Conservation (phyloP, 2,329 filamentous ascomycete genomes). For the Venturia nashicola region DNA sequence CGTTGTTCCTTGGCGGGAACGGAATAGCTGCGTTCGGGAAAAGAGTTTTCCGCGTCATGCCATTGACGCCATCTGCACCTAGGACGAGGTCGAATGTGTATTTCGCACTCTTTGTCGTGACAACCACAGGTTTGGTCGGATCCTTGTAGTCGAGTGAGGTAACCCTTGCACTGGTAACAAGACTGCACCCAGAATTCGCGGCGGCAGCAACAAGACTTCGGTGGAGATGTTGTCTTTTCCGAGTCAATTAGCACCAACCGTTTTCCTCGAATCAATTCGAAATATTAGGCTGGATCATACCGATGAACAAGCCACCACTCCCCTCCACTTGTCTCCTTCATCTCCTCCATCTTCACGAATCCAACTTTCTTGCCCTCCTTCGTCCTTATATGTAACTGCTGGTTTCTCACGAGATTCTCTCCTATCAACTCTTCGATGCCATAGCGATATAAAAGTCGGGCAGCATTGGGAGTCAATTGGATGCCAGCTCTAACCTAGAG, state of each 20-base stretch:
- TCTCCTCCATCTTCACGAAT: slow-evolving; percentile 22
- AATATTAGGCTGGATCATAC: background rate
- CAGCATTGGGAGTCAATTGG: slow-evolving; percentile 36
- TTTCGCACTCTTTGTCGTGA: slow-evolving; percentile 20
- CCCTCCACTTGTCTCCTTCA: slow-evolving; percentile 21
- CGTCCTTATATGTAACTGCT: slow-evolving; percentile 20
- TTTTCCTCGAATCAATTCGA: background rate
- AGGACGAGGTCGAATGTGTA: slow-evolving; percentile 26
- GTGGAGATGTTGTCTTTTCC: slow-evolving; percentile 31
- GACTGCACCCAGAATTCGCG: slow-evolving; percentile 23
- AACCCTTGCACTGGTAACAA: slow-evolving; percentile 28
- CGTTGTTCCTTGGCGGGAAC: slow-evolving; percentile 26
- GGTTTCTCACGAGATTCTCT: slow-evolving; percentile 27
- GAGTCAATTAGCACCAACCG: background rate
- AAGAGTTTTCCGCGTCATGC: slow-evolving; percentile 25
- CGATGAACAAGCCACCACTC: slow-evolving; percentile 37
- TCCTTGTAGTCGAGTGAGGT: slow-evolving; percentile 17
- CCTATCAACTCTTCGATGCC: slow-evolving; percentile 32
- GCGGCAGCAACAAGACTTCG: slow-evolving; percentile 30
- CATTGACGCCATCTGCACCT: slow-evolving; percentile 31
- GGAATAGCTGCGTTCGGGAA: slow-evolving; percentile 30
- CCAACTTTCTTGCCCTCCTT: slow-evolving; percentile 28
- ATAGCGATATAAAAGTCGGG: slow-evolving; percentile 26
- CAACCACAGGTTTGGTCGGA: slow-evolving; percentile 14
- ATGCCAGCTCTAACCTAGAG: slow-evolving; percentile 38